Evolutionary conservation across 192 early-diverging fungal species (phyloP), one percentile per base, ranked within the genome.

Genomic region (Linnemannia exigua): DNA sequence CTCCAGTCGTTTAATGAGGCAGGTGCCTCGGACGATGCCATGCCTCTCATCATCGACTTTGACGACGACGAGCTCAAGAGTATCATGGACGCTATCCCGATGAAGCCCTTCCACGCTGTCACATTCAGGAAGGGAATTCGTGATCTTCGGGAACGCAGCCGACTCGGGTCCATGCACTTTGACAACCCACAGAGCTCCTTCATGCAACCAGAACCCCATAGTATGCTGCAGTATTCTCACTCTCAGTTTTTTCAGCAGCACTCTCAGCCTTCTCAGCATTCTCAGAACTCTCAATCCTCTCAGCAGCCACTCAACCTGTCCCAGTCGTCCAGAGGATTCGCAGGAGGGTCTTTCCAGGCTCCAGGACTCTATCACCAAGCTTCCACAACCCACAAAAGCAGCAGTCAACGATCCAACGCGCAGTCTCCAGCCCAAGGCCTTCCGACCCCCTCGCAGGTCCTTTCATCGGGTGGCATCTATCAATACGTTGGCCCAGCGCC

Each of bases 61-160:
- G 90, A 89, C 48, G 91, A 92, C 8, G 80, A 84, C n/a, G 91
- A 91, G 33, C 67, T 92, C 58, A 88, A 81, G 74, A 90, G 88
- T 73, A 82, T 92, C 31, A 72, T 90, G 48, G 70, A 82, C 11
- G 86, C 83, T 16, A 79, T 92, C 3, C 76, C 82, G 1, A 90
- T 92, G 89, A 82, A 88, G 33, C 90, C 90, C 28, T 91, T 92
- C 70, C 91, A 92, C 84, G 87, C 83, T 1, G 76, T 87, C n/a
- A 87, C 87, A 20, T 90, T 92, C 54, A 88, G 89, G 70, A 88
- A 77, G n/a, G 86, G 84, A 11, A 70, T 92, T 11, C 89, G 91
- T 14, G 88, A 89, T 77, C 77, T 90, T 35, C 76, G 86, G 37
- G 84, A 87, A 46, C 70, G 74, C 22, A 79, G 77, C 15, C 77